Conservation (phyloP, 805 yeast species). For the Yamadazyma sp. region DNA sequence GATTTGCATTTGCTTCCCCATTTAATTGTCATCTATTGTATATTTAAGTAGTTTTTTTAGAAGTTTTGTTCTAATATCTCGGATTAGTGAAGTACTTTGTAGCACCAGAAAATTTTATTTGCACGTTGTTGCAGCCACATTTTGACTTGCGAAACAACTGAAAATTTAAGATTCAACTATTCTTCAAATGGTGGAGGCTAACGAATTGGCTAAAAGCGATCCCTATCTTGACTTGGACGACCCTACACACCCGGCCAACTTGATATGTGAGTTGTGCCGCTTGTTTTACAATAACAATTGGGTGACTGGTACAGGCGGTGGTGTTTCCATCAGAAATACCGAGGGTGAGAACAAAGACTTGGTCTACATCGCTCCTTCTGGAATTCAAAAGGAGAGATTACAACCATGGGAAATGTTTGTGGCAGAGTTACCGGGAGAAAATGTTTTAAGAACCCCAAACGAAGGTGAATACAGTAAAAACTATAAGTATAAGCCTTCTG, state of each 20-base stretch:
- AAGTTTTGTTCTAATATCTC: constrained; percentile 8
- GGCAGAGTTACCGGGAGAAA: constrained; percentile 52
- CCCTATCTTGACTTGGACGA: constrained; percentile 26
- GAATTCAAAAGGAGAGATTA: constrained; percentile 91
- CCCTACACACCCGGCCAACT: constrained; percentile 74
- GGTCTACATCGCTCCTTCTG: constrained; percentile 88
- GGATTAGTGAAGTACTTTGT: constrained; percentile 4
- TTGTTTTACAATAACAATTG: constrained; percentile 78
- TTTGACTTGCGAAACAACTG: constrained; percentile 7
- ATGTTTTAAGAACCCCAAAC: constrained; percentile 60
- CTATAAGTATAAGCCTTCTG: constrained; percentile 74
- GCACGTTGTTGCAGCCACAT: constrained; percentile 11
- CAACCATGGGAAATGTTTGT: constrained; percentile 80
- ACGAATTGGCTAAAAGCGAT: constrained; percentile 11
- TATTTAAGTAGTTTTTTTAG: constrained; percentile 11
- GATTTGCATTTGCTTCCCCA: constrained; percentile 13
- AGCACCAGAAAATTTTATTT: neutral
- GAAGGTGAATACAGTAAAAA: constrained; percentile 37
- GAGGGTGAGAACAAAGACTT: constrained; percentile 40
- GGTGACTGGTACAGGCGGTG: constrained; percentile 98
- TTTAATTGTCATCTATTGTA: constrained; percentile 10
- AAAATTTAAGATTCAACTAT: constrained; percentile 1
- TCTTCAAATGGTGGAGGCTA: neutral
- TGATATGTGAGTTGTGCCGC: constrained; percentile 79
- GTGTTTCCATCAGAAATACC: constrained; percentile 68